These are phyloP conservation scores for Emericellopsis atlantica DNA, from an alignment of 2,329 filamentous ascomycete genomes.

Conservation along the genomic window DNA sequence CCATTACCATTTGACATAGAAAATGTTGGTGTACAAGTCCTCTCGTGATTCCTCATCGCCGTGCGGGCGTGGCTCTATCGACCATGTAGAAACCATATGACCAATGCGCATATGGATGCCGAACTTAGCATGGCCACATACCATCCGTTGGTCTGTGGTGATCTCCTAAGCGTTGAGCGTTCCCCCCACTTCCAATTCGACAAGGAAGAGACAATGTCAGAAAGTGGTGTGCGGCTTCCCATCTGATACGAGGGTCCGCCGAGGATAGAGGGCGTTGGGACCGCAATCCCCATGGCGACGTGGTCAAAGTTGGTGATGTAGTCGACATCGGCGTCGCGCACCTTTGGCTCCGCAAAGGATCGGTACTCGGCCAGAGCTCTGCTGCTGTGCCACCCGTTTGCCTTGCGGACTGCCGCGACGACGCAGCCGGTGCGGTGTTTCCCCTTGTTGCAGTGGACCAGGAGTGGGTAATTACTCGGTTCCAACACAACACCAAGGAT, in stretches of 20 bases:
- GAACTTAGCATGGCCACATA: too few species aligned
- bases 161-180: too few species aligned
- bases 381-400: conserved; percentile 52
- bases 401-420: conserved; percentile 65
- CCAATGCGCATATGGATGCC: too few species aligned
- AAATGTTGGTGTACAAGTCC: too few species aligned
- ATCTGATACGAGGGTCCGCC: not conserved
- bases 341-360: conserved; percentile 47
- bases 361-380: conserved; percentile 62
- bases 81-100: too few species aligned
- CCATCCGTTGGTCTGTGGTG: too few species aligned
- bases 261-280: not conserved
- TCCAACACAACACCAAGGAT: conserved; percentile 64
- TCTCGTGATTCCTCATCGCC: too few species aligned
- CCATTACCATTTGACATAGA: too few species aligned
- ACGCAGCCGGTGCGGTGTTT: conserved; percentile 89
- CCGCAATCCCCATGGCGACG: conserved; percentile 13
- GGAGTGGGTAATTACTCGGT: conserved; percentile 60
- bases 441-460: conserved; percentile 90
- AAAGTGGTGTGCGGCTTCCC: not conserved
- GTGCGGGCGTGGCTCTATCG: too few species aligned
- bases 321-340: conserved; percentile 44
- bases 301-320: conserved; percentile 43
- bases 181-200: too few species aligned
- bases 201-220: too few species aligned